Base-by-base conservation (phyloP, 345 rosid species). In the Xanthoceras sorbifolium region DNA sequence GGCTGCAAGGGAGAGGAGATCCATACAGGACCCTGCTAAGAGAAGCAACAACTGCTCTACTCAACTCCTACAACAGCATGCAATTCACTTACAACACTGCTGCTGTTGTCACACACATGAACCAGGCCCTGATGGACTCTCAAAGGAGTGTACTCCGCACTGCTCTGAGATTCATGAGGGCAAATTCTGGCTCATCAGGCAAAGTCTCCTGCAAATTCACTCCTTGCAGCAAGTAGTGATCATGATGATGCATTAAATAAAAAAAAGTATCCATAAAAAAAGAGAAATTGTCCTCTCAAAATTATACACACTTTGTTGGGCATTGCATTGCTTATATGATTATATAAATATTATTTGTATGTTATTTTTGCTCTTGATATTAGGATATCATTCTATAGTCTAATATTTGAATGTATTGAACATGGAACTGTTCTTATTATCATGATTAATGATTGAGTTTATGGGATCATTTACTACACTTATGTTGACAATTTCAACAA, bases 11-110 rank as follows among this genome's bases (percentile, higher is more conserved):
- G 1, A 78, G 89, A 84, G 94, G 93, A 62, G 97, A 93, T 72
- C 89, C 93, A 3, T 84, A 92, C 69, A 90, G 74, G 81, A 90
- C 96, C 34, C 96, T 95, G 23, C 66, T 93, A 40, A 85, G 99
- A 71, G 99, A 95, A 82, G 93, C 77, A 40, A 93, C 92, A 67
- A 86, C 97, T 1, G 90, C 96, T 10, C 93, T 95, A 42, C 92
- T 95, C 64, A 93, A 95, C 83, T 90, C 99, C 62, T 89, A 93
- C 64, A 89, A 90, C 77, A 87, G 89, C 44, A 80, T 90, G 50
- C 87, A 74, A 62, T 95, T 90, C 84, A 85, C 92, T 63, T 90
- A 87, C 64, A 79, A 79, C 65, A 22, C 92, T 1, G n/a, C 84
- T 0, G 57, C 77, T 59, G 94, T 91, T 28, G 71, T 89, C 76